phyloP scores from a whole-genome alignment of 108 stramenopile genomes.

The Schizochytrium sp. region DNA sequence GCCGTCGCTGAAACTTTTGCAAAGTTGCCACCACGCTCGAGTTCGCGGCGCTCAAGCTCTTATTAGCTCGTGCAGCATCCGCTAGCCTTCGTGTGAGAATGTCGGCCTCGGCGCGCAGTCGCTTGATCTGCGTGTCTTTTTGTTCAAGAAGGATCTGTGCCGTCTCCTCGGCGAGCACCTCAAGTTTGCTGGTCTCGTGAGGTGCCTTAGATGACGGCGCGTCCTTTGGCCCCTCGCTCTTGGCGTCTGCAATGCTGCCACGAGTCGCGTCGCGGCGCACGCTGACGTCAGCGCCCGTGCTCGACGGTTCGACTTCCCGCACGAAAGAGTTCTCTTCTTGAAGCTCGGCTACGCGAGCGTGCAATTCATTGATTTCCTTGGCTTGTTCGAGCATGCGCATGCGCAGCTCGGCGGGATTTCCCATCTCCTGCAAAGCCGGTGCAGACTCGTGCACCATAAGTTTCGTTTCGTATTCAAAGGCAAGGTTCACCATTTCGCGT shows the following conservation, averaged over 20 bases:
- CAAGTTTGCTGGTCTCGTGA: neutral
- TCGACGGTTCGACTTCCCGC: neutral
- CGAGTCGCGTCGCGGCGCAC: too few relatives aligned
- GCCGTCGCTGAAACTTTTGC: neutral
- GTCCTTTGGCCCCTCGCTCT: neutral
- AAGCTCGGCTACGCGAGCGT: neutral
- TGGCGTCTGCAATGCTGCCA: neutral
- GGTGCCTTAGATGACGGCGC: neutral
- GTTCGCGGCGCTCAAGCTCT: neutral
- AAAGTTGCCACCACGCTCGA: neutral
- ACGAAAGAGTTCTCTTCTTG: neutral
- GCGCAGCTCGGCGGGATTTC: neutral
- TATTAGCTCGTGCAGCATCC: neutral
- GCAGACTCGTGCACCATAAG: neutral
- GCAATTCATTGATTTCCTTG: neutral
- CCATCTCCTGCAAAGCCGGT: neutral
- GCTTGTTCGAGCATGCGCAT: neutral
- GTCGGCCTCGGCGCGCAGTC: neutral
- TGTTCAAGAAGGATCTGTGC: neutral
- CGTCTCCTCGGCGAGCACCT: neutral
- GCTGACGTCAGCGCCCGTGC: too few relatives aligned
- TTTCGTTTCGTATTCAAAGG: constrained; percentile 2
- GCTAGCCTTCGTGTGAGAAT: neutral
- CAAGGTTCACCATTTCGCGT: neutral
- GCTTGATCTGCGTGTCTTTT: neutral